phyloP scores from a whole-genome alignment of 345 rosid genomes.

The Syzygium jambos region DNA sequence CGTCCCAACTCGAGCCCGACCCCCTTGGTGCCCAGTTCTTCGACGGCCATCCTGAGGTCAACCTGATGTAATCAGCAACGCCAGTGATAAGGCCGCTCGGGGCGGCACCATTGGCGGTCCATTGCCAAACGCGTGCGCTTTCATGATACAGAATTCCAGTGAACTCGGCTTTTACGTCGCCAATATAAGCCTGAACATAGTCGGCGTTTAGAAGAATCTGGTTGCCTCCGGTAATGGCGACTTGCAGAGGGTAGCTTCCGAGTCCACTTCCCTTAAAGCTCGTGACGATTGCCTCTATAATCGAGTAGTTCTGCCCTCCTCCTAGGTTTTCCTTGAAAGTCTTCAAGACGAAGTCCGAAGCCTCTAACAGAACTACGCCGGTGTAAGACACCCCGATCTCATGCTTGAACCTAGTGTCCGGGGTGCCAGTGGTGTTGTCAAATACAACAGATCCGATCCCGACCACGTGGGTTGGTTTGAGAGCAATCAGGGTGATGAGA shows the following conservation, averaged over 20 bases:
- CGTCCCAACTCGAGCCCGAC: background rate
- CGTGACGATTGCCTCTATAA: background rate
- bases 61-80: background rate
- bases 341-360: background rate
- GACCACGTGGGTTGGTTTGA: background rate
- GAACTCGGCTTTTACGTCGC: background rate
- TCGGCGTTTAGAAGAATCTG: background rate
- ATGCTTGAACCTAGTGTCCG: background rate
- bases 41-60: background rate
- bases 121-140: background rate
- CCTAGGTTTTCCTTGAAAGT: background rate
- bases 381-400: background rate
- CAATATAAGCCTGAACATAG: background rate
- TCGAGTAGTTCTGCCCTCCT: background rate
- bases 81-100: background rate
- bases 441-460: background rate
- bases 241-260: background rate
- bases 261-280: background rate
- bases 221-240: background rate
- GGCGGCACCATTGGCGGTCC: background rate
- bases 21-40: background rate
- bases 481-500: background rate
- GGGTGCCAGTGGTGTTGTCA: background rate
- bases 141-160: background rate
- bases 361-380: accelerated